Evolutionary conservation across 495 filamentous ascomycete genomes (phyloP), one percentile per base, ranked within the genome.

Genomic region (Saxispiralis lemnorum): DNA sequence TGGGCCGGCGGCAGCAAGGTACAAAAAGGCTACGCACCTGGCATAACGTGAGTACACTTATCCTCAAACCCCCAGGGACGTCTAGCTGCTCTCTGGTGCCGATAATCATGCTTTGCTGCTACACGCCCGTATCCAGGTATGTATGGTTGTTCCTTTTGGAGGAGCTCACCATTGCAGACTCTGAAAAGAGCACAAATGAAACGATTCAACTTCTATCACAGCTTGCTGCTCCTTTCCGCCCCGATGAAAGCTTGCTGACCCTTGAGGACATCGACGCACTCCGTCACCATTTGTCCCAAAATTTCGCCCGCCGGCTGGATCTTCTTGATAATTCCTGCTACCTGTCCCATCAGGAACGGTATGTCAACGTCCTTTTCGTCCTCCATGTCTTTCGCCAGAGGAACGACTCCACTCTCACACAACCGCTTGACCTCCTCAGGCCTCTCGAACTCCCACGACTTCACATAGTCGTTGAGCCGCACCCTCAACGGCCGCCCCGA

Each of bases 331-430:
- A 72, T 65, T 1, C 79, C 88, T 0, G 84, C 80, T 13, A 94
- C 85, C 65, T 92, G 83, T n/a, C 85, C 85, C 85, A 94, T 94
- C 50, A 94, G 51, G 60, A 83, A 86, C 21, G 85, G 85, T 44
- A 78, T 66, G 55, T 93, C 83, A 31, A 89, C 63, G 46, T 89
- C 83, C 42, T 72, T 73, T 15, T 65, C 69, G 35, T 87, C 79
- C 30, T 88, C 80, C 58, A 93, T 59, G 62, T 93, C 85, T 56
- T 79, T 65, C 63, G 78, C 71, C 54, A 92, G 63, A 1, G 85
- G 85, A 49, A 89, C 78, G 21, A 89, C 57, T 2, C 85, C 85
- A 53, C 69, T 65, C 24, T 69, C 71, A 36, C 76, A 83, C 66
- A 93, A 64, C 57, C 70, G 65, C 56, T 69, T 70, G 40, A 93